Conservation (phyloP, 2,329 filamentous ascomycete genomes). For the Calonectria henricotiae region DNA sequence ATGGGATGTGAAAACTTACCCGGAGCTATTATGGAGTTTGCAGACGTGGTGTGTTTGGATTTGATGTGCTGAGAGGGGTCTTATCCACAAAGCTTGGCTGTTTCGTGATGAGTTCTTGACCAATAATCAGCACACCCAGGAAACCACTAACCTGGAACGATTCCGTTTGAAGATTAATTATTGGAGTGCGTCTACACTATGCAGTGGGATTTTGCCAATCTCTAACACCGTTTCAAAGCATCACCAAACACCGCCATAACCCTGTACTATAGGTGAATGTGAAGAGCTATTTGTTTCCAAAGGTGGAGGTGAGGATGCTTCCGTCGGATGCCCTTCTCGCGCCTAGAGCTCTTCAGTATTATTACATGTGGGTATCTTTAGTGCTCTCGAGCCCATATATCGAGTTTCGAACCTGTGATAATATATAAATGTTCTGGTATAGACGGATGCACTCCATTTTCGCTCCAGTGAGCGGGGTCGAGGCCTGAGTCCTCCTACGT, state of each 20-base stretch:
- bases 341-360: background rate
- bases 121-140: background rate
- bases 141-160: background rate
- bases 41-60: background rate
- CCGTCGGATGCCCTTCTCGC: background rate
- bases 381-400: conserved; percentile 47
- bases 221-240: conserved; percentile 5
- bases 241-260: background rate
- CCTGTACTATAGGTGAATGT: background rate
- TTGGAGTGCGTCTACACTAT: background rate
- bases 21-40: background rate
- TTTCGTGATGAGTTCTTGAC: background rate
- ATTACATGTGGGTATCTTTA: background rate
- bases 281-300: conserved; percentile 10
- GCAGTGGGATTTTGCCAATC: background rate
- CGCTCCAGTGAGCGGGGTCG: too few species aligned
- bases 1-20: background rate
- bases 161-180: background rate
- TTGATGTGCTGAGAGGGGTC: background rate
- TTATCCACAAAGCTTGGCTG: background rate
- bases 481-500: too few species aligned
- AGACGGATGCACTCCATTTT: too few species aligned
- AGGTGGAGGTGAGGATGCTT: conserved; percentile 8
- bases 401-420: conserved; percentile 39
- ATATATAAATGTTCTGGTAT: background rate